Evolutionary conservation across 139 green algal genomes (phyloP), one percentile per base, ranked within the genome.

Genomic region (Asterochloris erici): DNA sequence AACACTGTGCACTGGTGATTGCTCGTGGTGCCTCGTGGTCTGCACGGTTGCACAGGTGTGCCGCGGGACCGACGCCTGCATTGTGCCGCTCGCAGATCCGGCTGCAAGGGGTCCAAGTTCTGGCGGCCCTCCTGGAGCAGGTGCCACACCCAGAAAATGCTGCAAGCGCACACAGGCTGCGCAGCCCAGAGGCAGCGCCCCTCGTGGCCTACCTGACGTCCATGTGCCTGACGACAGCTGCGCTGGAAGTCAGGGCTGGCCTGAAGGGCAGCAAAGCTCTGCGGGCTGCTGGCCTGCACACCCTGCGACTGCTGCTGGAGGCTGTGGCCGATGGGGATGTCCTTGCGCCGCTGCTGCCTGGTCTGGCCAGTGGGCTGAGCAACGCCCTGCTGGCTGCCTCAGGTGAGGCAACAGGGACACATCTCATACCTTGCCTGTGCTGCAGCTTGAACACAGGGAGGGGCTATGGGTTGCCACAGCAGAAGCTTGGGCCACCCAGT

Each of bases 291-390:
- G 87, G 89, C 12, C 79, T 96, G 38, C n/a, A 68, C 0, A 80
- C 68, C 0, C 73, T 95, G 78, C 77, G 84, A 54, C 14, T 21
- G 21, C 84, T 93, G 12, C 23, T 94, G 0, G 11, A 75, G 68
- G 84, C 87, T 0, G 82, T 89, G 64, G 54, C 23, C 10, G 77
- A 86, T 63, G 83, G 83, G 0, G 80, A 88, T n/a, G 78, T 79
- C 9, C 79, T 94, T 28, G 84, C 85, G 12, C 95, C 94, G 75
- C 90, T 95, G 78, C 83, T 96, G 78, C 93, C 93, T 16, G 93
- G 93, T 19, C 21, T 95, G 0, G 85, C 85, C 0, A 88, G 81
- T 10, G 88, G 93, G 0, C 83, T 96, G 9, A 78, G 79, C 64
- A 91, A 90, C 68, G 87, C 89, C 54, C 81, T 96, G 63, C 24